These are phyloP conservation scores for Scleroderma bovista DNA, from an alignment of 768 basidiomycete species.

Conservation along the genomic window DNA sequence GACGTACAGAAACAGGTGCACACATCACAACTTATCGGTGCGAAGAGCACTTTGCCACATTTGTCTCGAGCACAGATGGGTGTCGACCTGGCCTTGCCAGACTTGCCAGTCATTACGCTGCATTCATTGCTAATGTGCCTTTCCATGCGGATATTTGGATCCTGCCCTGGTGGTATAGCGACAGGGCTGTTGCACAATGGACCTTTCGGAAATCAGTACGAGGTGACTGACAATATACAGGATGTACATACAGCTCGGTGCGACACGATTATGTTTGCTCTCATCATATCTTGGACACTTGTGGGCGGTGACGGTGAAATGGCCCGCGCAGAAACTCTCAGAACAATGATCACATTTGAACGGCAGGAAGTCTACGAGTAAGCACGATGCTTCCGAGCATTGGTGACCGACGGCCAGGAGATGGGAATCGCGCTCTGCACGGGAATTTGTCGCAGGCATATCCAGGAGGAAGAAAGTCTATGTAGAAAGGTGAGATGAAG, in stretches of 20 bases:
- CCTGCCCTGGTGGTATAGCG: slow-evolving; percentile 68
- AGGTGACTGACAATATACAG: not conserved
- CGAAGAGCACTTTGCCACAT: slow-evolving; percentile 71
- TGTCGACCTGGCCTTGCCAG: slow-evolving; percentile 39
- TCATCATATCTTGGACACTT: slow-evolving; percentile 68
- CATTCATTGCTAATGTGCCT: slow-evolving; percentile 63
- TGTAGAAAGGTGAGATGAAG: no score
- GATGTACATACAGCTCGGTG: slow-evolving; percentile 60
- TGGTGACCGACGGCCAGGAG: slow-evolving; percentile 66
- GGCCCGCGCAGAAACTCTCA: slow-evolving; percentile 68
- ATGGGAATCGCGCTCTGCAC: slow-evolving; percentile 42
- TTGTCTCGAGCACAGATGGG: slow-evolving; percentile 56
- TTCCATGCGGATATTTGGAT: slow-evolving; percentile 81
- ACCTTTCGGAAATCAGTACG: slow-evolving; percentile 35
- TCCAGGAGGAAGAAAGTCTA: not conserved
- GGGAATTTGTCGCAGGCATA: slow-evolving; percentile 21
- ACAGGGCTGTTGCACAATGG: slow-evolving; percentile 76
- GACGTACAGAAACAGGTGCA: slow-evolving; percentile 25
- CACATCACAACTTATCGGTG: slow-evolving; percentile 71
- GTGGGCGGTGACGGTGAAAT: slow-evolving; percentile 68
- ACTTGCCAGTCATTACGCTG: slow-evolving; percentile 61
- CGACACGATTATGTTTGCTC: slow-evolving; percentile 64
- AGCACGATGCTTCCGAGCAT: slow-evolving; percentile 62
- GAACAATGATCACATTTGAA: slow-evolving; percentile 83
- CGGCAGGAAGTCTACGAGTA: slow-evolving; percentile 77